Evolutionary conservation across 768 basidiomycete genomes (phyloP).

Genomic region (Boletales sp.): DNA sequence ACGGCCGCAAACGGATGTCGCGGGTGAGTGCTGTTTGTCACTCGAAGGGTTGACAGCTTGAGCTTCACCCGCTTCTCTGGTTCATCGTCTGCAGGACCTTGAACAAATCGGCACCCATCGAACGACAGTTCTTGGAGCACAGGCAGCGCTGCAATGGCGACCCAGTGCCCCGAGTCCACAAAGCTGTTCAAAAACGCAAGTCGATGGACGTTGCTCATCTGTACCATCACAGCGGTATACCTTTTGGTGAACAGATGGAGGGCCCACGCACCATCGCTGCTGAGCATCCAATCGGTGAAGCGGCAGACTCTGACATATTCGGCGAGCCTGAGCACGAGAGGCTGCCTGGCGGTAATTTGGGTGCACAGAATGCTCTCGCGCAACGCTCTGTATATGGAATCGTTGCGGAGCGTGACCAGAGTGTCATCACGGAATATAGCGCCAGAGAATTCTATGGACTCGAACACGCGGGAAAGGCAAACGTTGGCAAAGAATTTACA

Average conservation of each 20-base stretch:
- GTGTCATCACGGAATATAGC: conserved; percentile 8
- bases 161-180: conserved; percentile 14
- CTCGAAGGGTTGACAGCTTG: conserved; percentile 6
- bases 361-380: conserved; percentile 21
- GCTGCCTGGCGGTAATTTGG: conserved; percentile 23
- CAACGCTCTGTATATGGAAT: background rate
- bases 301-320: conserved; percentile 25
- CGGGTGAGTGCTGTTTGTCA: background rate
- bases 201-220: conserved; percentile 17
- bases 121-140: conserved; percentile 20
- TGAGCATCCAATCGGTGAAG: conserved; percentile 4
- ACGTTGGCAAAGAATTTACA: conserved; percentile 42
- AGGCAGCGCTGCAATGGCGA: conserved; percentile 4
- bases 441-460: conserved; percentile 24
- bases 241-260: background rate
- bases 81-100: too few relatives aligned
- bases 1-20: background rate
- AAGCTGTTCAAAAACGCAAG: conserved; percentile 8
- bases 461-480: conserved; percentile 39
- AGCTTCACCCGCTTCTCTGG: background rate
- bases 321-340: conserved; percentile 29
- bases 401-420: too few relatives aligned
- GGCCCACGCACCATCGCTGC: background rate
- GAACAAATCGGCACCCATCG: background rate
- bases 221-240: conserved; percentile 4